Percentiles rank a stretch among this genome's conserved stretches.
These are phyloP conservation scores for Leucogyrophana mollusca DNA, from an alignment of 768 basidiomycete species.

Conservation along the genomic window DNA sequence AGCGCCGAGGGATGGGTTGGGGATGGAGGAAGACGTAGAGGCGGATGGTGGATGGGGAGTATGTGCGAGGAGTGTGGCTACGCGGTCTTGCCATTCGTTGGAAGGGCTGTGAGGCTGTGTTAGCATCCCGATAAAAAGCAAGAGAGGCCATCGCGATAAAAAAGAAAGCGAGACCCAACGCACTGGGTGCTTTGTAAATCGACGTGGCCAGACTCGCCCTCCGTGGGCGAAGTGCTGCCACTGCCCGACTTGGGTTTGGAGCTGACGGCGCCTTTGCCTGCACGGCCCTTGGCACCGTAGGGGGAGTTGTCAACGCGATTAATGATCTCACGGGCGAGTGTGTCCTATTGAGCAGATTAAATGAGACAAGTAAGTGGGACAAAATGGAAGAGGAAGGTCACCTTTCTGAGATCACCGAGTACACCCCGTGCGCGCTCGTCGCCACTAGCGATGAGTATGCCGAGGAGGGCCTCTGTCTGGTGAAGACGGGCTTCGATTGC, in stretches of 20 bases:
- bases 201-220: conserved; percentile 16
- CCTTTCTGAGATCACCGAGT: conserved; percentile 52
- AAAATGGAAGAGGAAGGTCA: conserved; percentile 15
- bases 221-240: conserved; percentile 10
- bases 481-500: conserved; percentile 90
- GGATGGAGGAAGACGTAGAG: conserved; percentile 3
- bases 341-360: conserved; percentile 48
- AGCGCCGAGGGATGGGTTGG: conserved; percentile 1
- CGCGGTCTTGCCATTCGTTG: conserved; percentile 81
- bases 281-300: conserved; percentile 75
- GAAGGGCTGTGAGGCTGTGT: conserved; percentile 52
- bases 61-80: conserved; percentile 28
- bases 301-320: conserved; percentile 77
- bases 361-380: conserved; percentile 3
- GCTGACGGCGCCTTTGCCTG: conserved; percentile 35
- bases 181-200: conserved; percentile 66
- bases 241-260: conserved; percentile 17
- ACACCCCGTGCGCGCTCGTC: conserved; percentile 32
- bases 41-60: conserved; percentile 15
- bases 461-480: conserved; percentile 87
- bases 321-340: conserved; percentile 78
- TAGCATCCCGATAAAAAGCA: conserved; percentile 6
- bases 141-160: conserved; percentile 3
- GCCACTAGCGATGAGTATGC: conserved; percentile 63
- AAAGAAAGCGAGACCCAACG: conserved; percentile 8